These are phyloP conservation scores for Pythium phragmiticola DNA, from an alignment of 352 stramenopile species.

Conservation along the genomic window DNA sequence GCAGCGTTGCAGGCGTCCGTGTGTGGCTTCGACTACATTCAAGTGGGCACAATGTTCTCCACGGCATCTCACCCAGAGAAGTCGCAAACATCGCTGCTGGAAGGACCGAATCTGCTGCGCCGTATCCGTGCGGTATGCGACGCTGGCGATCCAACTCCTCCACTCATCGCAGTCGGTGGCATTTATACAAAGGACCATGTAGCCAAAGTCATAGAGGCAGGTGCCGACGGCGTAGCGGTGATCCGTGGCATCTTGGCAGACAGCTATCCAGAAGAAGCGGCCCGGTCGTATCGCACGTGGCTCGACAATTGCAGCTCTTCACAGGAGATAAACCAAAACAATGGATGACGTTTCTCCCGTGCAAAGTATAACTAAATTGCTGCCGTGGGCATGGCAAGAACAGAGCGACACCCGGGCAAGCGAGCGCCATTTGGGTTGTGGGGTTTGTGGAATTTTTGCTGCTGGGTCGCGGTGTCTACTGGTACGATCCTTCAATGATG, in stretches of 20 bases:
- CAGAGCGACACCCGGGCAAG: not conserved
- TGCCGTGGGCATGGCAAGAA: conserved; percentile 4
- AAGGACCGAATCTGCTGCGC: conserved; percentile 39
- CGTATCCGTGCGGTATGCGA: conserved; percentile 19
- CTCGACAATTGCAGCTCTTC: conserved; percentile 17
- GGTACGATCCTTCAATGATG: conserved; percentile 94
- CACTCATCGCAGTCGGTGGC: conserved; percentile 42
- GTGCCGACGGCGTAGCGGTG: conserved; percentile 42
- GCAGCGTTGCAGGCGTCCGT: conserved; percentile 26
- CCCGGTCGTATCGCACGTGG: conserved; percentile 19
- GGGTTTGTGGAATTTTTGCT: not conserved
- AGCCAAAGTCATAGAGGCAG: conserved; percentile 28
- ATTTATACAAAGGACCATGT: conserved; percentile 36
- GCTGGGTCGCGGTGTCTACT: conserved; percentile 35
- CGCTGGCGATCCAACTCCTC: not conserved
- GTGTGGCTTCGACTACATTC: conserved; percentile 40
- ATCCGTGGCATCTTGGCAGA: conserved; percentile 41
- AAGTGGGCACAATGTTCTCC: conserved; percentile 60
- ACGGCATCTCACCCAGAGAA: conserved; percentile 56
- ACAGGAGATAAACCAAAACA: not conserved
- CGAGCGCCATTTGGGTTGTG: conserved; percentile 5
- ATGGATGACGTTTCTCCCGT: conserved; percentile 3
- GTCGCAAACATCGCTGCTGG: conserved; percentile 17
- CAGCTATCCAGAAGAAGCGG: conserved; percentile 22
- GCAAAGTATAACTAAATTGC: conserved; percentile 36